These are phyloP conservation scores for Teratosphaeria gauchensis DNA, from an alignment of 2,329 filamentous ascomycete genomes.

Conservation along the genomic window DNA sequence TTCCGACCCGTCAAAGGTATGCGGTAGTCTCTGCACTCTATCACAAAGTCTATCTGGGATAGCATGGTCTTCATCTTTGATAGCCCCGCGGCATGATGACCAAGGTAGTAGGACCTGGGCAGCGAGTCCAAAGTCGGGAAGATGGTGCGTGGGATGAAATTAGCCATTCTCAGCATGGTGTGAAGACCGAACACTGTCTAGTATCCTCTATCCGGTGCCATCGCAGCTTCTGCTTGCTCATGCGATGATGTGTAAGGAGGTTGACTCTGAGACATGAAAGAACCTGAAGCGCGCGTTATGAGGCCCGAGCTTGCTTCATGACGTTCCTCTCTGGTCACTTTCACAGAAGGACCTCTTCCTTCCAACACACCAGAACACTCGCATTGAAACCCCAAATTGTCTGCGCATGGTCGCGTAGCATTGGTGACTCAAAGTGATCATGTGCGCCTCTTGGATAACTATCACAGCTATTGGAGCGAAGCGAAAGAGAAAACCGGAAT, in stretches of 20 bases:
- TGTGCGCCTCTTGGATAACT: neutral
- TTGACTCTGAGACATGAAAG: neutral
- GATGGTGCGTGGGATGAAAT: constrained; percentile 62
- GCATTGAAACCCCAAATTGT: neutral
- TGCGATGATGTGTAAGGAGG: neutral
- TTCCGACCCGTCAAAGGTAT: constrained; percentile 85
- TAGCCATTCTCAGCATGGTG: constrained; percentile 11
- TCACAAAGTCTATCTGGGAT: constrained; percentile 70
- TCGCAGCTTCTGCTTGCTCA: neutral
- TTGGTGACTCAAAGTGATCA: neutral
- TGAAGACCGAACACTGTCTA: neutral
- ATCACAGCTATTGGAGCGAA: neutral
- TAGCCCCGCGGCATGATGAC: constrained; percentile 78
- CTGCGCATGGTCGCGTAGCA: neutral
- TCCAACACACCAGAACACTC: neutral
- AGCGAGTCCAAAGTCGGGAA: constrained; percentile 69
- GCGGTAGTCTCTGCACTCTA: constrained; percentile 91
- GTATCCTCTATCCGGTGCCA: neutral
- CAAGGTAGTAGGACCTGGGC: constrained; percentile 84
- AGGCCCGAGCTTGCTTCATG: neutral
- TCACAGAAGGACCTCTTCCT: neutral
- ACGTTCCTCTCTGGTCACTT: neutral
- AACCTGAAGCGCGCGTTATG: neutral
- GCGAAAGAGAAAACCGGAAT: neutral
- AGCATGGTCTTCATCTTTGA: constrained; percentile 74